Percentiles rank a stretch among this genome's conserved stretches.
Evolutionary conservation across 306 rosid genomes (phyloP).

Genomic region (Cotoneaster glaucophyllus): DNA sequence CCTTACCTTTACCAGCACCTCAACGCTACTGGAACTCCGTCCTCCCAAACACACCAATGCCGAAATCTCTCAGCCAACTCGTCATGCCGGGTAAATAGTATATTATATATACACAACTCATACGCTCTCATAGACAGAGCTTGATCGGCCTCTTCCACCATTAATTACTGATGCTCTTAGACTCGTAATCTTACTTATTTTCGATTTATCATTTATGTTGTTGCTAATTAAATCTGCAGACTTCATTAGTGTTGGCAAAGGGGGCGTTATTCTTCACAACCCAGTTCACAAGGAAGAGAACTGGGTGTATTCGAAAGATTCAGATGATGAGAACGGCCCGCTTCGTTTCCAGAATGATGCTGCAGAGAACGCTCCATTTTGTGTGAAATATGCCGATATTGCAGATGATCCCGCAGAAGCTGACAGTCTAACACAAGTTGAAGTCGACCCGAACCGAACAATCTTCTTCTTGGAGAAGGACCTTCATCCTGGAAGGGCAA

Average conservation of each 20-base stretch:
- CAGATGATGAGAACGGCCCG: no score
- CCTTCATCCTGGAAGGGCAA: conserved; percentile 20
- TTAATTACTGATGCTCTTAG: no score
- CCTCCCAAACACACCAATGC: conserved; percentile 55
- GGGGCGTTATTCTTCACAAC: neutral
- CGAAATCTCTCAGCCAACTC: conserved; percentile 39
- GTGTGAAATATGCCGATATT: no score
- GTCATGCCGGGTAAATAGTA: conserved; percentile 31
- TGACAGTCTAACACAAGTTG: neutral
- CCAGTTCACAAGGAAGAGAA: neutral
- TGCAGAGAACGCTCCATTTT: no score
- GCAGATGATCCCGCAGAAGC: neutral
- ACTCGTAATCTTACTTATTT: neutral
- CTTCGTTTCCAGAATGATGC: no score
- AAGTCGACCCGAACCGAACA: neutral
- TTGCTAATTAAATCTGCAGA: neutral
- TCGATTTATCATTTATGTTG: neutral
- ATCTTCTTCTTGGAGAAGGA: conserved; percentile 58
- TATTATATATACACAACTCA: no score
- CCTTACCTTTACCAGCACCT: conserved; percentile 17
- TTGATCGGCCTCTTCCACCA: no score
- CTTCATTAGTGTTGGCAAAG: neutral
- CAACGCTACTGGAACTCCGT: conserved; percentile 55
- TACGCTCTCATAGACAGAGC: no score
- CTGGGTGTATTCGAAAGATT: no score